Base-by-base conservation (phyloP, 2,329 filamentous ascomycete genomes). In the Zymoseptoria passerinii region DNA sequence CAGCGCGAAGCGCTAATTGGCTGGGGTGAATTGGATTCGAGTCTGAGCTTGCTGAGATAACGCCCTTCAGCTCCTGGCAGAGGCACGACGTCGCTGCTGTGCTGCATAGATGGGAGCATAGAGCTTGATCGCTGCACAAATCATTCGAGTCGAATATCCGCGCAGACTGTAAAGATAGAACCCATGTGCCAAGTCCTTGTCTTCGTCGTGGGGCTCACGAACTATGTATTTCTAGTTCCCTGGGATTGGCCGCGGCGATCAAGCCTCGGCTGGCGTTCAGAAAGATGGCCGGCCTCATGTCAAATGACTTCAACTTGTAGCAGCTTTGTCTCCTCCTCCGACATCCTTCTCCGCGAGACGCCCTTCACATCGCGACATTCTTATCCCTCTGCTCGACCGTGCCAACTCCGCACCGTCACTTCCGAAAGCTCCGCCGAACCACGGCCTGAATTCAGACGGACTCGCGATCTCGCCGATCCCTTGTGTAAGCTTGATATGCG, bases 261-360 rank as follows among this genome's bases (percentile, higher is more conserved):
- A 44, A 6, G 35, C 35, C 35, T 44, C 35, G 35, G 35, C 35
- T 44, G 9, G 35, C 35, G 35, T 44, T 16, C 35, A 44, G 35
- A 44, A 44, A 44, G 35, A 44, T 44, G 35, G 35, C 35, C 35
- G 35, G 35, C 13, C 10, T 40, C 16, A 9, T 16, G 35, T 53
- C 55, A 57, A 57, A 29, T 57, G 55, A 57, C 53, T 29, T 13
- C 40, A 18, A 27, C 8, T 52, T 27, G 29, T 28, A 44, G 35
- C 28, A 28, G 23, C 13, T 51, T 20, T 56, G 49, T 19, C 27
- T 28, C 28, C 28, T 53, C 20, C 55, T 57, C 23, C 55, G 19
- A 52, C 55, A 10, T 57, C 50, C 18, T 10, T 40, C 50, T 19
- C 44, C 40, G 16, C n/a, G 35, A 13, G 35, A 44, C 16, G 16